phyloP scores from a whole-genome alignment of 2,329 filamentous ascomycete genomes.

The Myriosclerotinia duriaeana region DNA sequence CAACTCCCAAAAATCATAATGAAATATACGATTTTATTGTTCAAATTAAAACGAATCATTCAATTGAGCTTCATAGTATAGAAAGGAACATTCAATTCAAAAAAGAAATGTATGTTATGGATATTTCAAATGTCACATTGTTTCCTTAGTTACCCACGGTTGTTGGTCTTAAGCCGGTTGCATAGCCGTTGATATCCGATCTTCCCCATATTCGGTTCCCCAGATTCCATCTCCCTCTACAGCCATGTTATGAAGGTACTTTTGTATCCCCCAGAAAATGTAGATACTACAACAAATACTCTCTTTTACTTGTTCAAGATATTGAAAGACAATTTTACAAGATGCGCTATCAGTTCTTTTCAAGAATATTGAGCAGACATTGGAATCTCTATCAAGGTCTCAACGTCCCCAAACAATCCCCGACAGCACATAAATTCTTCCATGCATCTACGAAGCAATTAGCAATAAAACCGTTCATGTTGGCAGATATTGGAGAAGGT shows the following conservation, averaged over 20 bases:
- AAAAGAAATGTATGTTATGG: no score
- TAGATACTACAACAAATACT: background rate
- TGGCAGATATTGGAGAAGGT: slow-evolving; percentile 88
- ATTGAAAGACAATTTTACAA: slow-evolving; percentile 5
- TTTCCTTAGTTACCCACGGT: no score
- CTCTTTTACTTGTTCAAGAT: background rate
- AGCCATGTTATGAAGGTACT: slow-evolving; percentile 7
- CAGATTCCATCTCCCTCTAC: slow-evolving; percentile 24
- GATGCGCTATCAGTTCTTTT: slow-evolving; percentile 58
- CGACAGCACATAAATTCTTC: slow-evolving; percentile 30
- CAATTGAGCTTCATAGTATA: no score
- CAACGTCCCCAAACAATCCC: slow-evolving; percentile 29
- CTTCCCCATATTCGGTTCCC: slow-evolving; percentile 25
- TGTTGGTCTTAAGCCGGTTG: background rate
- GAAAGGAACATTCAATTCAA: no score
- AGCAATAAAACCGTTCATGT: slow-evolving; percentile 73
- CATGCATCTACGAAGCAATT: slow-evolving; percentile 33
- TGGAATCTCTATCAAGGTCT: slow-evolving; percentile 47
- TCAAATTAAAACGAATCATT: no score
- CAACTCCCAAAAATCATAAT: no score
- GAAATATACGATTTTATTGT: no score
- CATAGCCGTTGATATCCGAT: slow-evolving; percentile 30
- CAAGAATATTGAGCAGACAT: slow-evolving; percentile 52
- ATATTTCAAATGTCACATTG: no score
- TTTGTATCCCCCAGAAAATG: slow-evolving; percentile 10